A percentile compares a stretch with the other conserved stretches of the same genome.
These are phyloP conservation scores for Salvia rosmarinus DNA, from an alignment of 257 asterid species.

Conservation along the genomic window DNA sequence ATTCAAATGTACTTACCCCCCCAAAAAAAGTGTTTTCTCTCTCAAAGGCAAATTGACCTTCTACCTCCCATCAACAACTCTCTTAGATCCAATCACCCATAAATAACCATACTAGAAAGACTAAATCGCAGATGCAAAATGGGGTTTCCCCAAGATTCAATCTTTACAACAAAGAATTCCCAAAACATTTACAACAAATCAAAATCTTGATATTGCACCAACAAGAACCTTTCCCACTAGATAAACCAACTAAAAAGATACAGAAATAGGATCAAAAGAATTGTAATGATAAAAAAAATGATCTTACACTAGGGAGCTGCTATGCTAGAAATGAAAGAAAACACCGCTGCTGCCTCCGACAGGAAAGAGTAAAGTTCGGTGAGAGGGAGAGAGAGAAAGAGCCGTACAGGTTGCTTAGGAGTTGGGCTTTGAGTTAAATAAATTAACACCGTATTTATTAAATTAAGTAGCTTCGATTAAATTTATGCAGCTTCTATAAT, in stretches of 20 bases:
- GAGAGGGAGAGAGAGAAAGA: constrained; percentile 33
- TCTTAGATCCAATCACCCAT: constrained; percentile 41
- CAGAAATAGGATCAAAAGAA: not conserved
- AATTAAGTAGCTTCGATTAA: constrained; percentile 25
- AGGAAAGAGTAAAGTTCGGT: constrained; percentile 46
- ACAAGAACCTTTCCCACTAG: constrained; percentile 28
- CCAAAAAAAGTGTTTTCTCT: not conserved
- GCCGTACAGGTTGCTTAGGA: constrained; percentile 49
- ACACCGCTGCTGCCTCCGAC: constrained; percentile 31
- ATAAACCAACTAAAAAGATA: not conserved
- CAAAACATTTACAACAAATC: constrained; percentile 15
- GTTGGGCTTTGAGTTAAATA: constrained; percentile 28
- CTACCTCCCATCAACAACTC: constrained; percentile 33
- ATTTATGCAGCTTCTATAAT: constrained; percentile 6
- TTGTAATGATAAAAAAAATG: not conserved
- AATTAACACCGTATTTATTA: constrained; percentile 23
- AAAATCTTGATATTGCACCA: constrained; percentile 28
- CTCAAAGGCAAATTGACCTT: constrained; percentile 29
- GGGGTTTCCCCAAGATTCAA: constrained; percentile 48
- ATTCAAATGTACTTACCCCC: not conserved
- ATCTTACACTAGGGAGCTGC: constrained; percentile 26
- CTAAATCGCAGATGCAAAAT: constrained; percentile 7
- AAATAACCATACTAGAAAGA: constrained; percentile 12
- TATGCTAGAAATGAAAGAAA: constrained; percentile 30
- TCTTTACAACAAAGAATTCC: constrained; percentile 29